A percentile compares a stretch with the other conserved stretches of the same genome.
phyloP scores from a whole-genome alignment of 352 stramenopile genomes.

The Thalassiosira exigua region DNA sequence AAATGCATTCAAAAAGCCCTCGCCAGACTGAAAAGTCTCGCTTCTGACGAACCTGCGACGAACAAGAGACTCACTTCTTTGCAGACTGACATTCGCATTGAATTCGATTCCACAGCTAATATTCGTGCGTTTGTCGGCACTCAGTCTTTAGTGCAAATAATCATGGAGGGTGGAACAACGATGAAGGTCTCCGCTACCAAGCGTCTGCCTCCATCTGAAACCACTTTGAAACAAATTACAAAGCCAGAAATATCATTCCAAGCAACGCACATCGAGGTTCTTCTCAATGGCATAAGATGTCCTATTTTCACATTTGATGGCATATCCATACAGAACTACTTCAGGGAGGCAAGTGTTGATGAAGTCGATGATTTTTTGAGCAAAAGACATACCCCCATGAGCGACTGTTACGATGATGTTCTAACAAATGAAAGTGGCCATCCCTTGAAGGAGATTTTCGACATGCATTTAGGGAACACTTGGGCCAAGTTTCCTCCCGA shows the following conservation, averaged over 20 bases:
- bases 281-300: slow-evolving; percentile 48
- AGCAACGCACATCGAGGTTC: slow-evolving; percentile 27
- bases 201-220: slow-evolving; percentile 8
- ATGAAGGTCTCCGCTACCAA: slow-evolving; percentile 48
- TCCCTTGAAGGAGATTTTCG: slow-evolving; percentile 63
- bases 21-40: slow-evolving; percentile 20
- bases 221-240: slow-evolving; percentile 15
- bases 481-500: slow-evolving; percentile 47
- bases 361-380: slow-evolving; percentile 56
- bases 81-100: slow-evolving; percentile 40
- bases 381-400: slow-evolving; percentile 17
- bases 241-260: slow-evolving; percentile 57
- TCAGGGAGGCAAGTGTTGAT: slow-evolving; percentile 32
- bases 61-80: slow-evolving; percentile 15
- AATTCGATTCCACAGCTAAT: slow-evolving; percentile 36
- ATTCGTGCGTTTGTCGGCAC: slow-evolving; percentile 42
- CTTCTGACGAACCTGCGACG: slow-evolving; percentile 9
- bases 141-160: slow-evolving; percentile 30
- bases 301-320: slow-evolving; percentile 53
- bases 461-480: slow-evolving; percentile 44
- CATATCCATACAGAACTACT: slow-evolving; percentile 38
- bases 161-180: slow-evolving; percentile 43
- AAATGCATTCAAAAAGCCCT: slow-evolving; percentile 44
- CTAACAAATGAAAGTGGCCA: slow-evolving; percentile 48
- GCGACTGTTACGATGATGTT: slow-evolving; percentile 26